These are phyloP conservation scores for Alisma plantagoaquatica DNA, from an alignment of 106 monocot genomes.

Conservation along the genomic window DNA sequence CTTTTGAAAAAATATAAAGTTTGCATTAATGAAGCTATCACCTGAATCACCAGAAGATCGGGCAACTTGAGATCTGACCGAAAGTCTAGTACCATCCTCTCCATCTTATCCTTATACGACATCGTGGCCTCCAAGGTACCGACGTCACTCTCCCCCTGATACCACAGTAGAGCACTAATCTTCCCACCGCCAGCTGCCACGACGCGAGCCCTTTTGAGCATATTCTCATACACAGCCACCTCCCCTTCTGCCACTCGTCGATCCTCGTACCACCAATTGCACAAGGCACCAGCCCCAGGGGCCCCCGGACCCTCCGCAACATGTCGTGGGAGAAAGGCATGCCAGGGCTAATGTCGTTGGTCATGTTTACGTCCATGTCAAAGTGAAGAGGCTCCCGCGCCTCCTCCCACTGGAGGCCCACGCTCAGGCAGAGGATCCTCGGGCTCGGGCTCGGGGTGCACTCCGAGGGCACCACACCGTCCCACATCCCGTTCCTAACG, in stretches of 20 bases:
- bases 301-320: not conserved
- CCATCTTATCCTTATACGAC: conserved; percentile 27
- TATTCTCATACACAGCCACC: conserved; percentile 28
- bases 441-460: no score
- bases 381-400: no score
- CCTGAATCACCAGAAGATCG: conserved; percentile 44
- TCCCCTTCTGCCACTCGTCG: conserved; percentile 34
- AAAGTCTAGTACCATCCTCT: conserved; percentile 31
- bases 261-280: conserved; percentile 51
- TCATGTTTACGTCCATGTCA: no score
- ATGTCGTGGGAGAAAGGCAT: no score
- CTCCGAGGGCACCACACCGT: no score
- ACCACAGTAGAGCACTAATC: conserved; percentile 19
- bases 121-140: conserved; percentile 15
- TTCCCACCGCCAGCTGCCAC: conserved; percentile 4
- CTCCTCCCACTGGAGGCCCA: no score
- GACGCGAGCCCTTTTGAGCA: conserved; percentile 34
- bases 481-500: no score
- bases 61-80: conserved; percentile 39
- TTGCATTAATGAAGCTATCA: conserved; percentile 9
- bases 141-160: conserved; percentile 67
- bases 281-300: conserved; percentile 37
- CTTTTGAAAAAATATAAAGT: no score
- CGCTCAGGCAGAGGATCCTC: no score
- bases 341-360: no score